Evolutionary conservation across 148 eudicot species (phyloP).

Genomic region (Cornus suecica): DNA sequence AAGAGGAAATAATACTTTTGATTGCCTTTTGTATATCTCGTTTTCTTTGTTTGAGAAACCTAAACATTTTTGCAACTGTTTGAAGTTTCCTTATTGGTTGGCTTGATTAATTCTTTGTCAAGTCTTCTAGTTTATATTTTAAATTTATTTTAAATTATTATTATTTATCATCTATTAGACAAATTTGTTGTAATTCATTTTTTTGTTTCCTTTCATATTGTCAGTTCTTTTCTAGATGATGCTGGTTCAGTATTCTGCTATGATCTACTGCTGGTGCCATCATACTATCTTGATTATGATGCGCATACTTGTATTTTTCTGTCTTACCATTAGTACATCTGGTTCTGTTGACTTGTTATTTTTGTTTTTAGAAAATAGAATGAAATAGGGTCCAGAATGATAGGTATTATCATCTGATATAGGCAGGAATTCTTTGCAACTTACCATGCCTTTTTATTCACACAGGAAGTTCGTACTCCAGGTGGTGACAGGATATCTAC

Average conservation of each 20-base stretch:
- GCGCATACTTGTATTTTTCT: background rate
- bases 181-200: background rate
- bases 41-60: no score
- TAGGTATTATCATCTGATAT: background rate
- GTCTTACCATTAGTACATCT: background rate
- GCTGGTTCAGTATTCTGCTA: background rate
- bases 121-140: no score
- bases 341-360: background rate
- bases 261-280: background rate
- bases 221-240: background rate
- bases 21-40: no score
- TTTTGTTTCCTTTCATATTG: background rate
- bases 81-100: no score
- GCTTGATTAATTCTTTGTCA: no score
- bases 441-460: slow-evolving; percentile 14
- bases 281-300: background rate
- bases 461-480: slow-evolving; percentile 51
- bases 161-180: background rate
- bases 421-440: background rate
- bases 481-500: slow-evolving; percentile 85
- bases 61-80: no score
- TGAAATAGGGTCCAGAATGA: no score
- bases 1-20: no score
- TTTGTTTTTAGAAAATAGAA: no score
- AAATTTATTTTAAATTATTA: no score